Evolutionary conservation across 495 filamentous ascomycete genomes (phyloP).

Genomic region (Hypoxylon crocopeplum): DNA sequence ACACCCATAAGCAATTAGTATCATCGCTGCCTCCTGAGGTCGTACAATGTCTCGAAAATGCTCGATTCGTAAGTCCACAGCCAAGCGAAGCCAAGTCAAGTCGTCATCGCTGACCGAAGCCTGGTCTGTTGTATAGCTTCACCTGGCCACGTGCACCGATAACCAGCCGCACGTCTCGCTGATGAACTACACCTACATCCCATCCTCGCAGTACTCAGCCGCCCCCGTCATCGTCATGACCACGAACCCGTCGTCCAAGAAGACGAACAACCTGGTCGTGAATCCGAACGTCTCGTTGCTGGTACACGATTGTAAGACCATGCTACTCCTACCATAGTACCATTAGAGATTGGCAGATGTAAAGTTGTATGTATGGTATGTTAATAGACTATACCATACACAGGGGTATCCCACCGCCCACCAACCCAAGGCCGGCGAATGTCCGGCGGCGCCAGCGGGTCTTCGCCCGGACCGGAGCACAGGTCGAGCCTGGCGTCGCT

Average conservation of each 20-base stretch:
- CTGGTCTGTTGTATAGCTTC: conserved; percentile 65
- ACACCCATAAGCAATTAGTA: conserved; percentile 72
- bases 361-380: too few species aligned
- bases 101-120: conserved; percentile 11
- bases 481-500: conserved; percentile 78
- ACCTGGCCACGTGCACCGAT: conserved; percentile 86
- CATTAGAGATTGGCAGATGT: too few species aligned
- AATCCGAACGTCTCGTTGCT: conserved; percentile 95
- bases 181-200: conserved; percentile 99
- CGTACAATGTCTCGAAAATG: conserved; percentile 88
- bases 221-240: conserved; percentile 91
- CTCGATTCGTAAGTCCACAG: conserved; percentile 77
- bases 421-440: conserved; percentile 71
- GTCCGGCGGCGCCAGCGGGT: conserved; percentile 63
- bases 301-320: conserved; percentile 90
- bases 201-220: conserved; percentile 74
- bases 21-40: conserved; percentile 80
- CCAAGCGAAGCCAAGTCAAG: background rate
- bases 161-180: conserved; percentile 91
- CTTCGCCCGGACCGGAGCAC: conserved; percentile 67
- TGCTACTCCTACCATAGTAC: too few species aligned
- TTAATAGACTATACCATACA: background rate
- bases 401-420: conserved; percentile 87
- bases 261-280: conserved; percentile 81
- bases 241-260: conserved; percentile 84